Conservation (phyloP, 768 basidiomycete species). For the Rhodosporidiobolus odoratus region DNA sequence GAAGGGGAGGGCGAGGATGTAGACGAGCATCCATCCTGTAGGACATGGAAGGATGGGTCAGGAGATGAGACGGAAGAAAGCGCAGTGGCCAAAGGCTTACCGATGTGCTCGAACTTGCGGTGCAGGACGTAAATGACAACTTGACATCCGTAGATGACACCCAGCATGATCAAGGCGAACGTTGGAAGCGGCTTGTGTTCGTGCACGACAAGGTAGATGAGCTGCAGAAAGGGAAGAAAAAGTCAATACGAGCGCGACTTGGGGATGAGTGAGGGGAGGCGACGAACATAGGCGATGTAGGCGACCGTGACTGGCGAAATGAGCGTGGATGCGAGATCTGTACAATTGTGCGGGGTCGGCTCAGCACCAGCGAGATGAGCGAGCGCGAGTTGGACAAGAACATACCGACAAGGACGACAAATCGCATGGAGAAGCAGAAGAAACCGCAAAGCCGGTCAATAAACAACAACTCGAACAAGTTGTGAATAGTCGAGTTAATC, state of each 20-base stretch:
- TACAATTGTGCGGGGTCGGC: constrained; percentile 62
- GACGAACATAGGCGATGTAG: constrained; percentile 40
- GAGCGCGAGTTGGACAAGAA: constrained; percentile 58
- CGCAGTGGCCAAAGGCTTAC: constrained; percentile 2
- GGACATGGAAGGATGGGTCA: constrained; percentile 9
- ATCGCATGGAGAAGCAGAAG: constrained; percentile 99
- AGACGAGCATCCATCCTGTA: constrained; percentile 81
- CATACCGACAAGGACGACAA: constrained; percentile 81
- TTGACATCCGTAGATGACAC: constrained; percentile 88
- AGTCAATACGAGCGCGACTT: constrained; percentile 51
- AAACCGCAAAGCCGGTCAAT: constrained; percentile 88
- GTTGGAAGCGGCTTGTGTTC: constrained; percentile 65
- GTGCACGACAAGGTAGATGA: constrained; percentile 72
- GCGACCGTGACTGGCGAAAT: constrained; percentile 48
- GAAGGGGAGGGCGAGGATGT: constrained; percentile 85
- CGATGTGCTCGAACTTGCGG: constrained; percentile 97
- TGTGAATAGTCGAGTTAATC: constrained; percentile 99
- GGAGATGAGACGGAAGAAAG: not conserved
- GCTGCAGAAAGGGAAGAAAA: constrained; percentile 54
- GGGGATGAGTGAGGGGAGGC: not conserved
- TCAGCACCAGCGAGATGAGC: constrained; percentile 64
- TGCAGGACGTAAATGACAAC: constrained; percentile 84
- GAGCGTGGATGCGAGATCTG: constrained; percentile 48
- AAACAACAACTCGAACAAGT: constrained; percentile 86
- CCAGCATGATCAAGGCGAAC: constrained; percentile 80